phyloP scores from a whole-genome alignment of 2,329 filamentous ascomycete genomes.

The Nakataea oryzae region DNA sequence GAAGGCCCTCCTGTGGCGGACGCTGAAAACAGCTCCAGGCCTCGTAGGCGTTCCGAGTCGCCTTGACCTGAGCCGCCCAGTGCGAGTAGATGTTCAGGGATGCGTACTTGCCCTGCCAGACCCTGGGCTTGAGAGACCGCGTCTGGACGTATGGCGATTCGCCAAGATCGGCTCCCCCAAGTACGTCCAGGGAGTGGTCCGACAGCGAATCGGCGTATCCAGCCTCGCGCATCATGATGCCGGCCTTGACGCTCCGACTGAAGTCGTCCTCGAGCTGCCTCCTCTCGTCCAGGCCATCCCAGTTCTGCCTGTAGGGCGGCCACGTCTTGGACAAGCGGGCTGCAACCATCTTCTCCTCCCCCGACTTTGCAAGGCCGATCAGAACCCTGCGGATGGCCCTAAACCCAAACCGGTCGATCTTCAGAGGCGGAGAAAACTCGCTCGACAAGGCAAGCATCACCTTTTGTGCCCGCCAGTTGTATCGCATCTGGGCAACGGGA shows the following conservation, averaged over 20 bases:
- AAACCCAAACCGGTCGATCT: slow-evolving; percentile 42
- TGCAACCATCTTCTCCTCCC: slow-evolving; percentile 36
- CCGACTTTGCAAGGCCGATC: slow-evolving; percentile 40
- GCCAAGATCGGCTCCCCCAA: slow-evolving; percentile 40
- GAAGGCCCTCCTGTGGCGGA: slow-evolving; percentile 20
- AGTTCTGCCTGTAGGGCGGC: slow-evolving; percentile 48
- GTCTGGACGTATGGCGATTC: slow-evolving; percentile 48
- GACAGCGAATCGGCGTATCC: slow-evolving; percentile 37
- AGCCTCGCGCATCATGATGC: slow-evolving; percentile 43
- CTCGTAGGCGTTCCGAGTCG: slow-evolving; percentile 50
- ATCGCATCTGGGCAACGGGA: slow-evolving; percentile 23
- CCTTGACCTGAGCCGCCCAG: slow-evolving; percentile 47
- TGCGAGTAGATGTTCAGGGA: slow-evolving; percentile 21
- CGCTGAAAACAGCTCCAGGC: slow-evolving; percentile 43
- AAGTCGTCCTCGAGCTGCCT: slow-evolving; percentile 38
- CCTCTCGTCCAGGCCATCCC: slow-evolving; percentile 49
- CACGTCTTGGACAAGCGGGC: slow-evolving; percentile 39
- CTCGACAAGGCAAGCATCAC: slow-evolving; percentile 41
- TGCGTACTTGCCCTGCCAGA: slow-evolving; percentile 16
- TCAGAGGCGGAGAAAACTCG: slow-evolving; percentile 32
- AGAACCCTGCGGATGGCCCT: slow-evolving; percentile 43
- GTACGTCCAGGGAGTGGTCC: slow-evolving; percentile 37
- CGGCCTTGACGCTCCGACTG: slow-evolving; percentile 41
- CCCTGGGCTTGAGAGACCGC: slow-evolving; percentile 23
- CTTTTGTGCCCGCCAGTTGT: slow-evolving; percentile 49